A percentile compares a stretch with the other conserved stretches of the same genome.
Evolutionary conservation across 768 basidiomycete species (phyloP).

Genomic region (Suillus placidus): DNA sequence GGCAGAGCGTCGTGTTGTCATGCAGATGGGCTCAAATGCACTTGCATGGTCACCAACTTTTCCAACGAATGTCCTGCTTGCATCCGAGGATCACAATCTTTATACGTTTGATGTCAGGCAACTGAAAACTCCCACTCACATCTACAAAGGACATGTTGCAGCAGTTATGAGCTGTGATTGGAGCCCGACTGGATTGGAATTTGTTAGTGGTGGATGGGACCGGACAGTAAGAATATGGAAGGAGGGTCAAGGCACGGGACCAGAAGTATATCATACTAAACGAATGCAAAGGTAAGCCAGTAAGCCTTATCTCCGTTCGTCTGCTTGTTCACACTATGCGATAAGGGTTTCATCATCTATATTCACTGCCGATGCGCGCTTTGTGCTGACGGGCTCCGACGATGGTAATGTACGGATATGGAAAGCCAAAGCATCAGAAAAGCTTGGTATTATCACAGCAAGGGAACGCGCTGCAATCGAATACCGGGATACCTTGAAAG

Average conservation of each 20-base stretch:
- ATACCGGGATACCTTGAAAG: slow-evolving; percentile 85
- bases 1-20: slow-evolving; percentile 87
- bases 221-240: slow-evolving; percentile 93
- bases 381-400: slow-evolving; percentile 88
- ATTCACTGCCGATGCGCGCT: slow-evolving; percentile 90
- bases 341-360: slow-evolving; percentile 83
- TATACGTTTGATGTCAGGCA: slow-evolving; percentile 97
- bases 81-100: slow-evolving; percentile 98
- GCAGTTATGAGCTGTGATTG: slow-evolving; percentile 98
- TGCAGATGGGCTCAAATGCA: slow-evolving; percentile 93
- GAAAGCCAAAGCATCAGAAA: slow-evolving; percentile 93
- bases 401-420: slow-evolving; percentile 95
- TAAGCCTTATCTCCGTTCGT: not conserved
- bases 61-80: slow-evolving; percentile 87
- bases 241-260: slow-evolving; percentile 74
- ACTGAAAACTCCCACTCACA: slow-evolving; percentile 78
- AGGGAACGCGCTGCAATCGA: slow-evolving; percentile 91
- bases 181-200: slow-evolving; percentile 94
- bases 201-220: slow-evolving; percentile 97
- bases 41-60: slow-evolving; percentile 96
- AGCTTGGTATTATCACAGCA: slow-evolving; percentile 87
- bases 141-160: slow-evolving; percentile 97
- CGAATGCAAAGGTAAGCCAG: slow-evolving; percentile 88
- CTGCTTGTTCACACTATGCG: not conserved
- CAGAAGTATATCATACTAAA: slow-evolving; percentile 97